These are phyloP conservation scores for Artemisia tridentata DNA, from an alignment of 129 eudicot species.

Conservation along the genomic window DNA sequence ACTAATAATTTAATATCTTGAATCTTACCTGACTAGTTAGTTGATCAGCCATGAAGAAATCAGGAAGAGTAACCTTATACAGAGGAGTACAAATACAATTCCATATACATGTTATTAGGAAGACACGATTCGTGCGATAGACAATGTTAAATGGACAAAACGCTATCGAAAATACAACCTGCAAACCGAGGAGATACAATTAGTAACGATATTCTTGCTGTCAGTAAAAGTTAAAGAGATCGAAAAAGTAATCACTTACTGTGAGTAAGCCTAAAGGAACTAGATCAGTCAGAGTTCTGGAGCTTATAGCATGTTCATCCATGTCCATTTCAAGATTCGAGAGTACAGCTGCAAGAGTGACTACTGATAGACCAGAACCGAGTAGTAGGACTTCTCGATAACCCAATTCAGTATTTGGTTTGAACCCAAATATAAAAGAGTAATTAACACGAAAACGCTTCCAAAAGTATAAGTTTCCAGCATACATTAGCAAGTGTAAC, in stretches of 20 bases:
- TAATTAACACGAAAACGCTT: slow-evolving; percentile 49
- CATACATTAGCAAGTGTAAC: slow-evolving; percentile 45
- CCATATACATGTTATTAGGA: slow-evolving; percentile 48
- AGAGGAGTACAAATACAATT: slow-evolving; percentile 68
- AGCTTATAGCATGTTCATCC: slow-evolving; percentile 35
- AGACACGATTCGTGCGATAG: slow-evolving; percentile 62
- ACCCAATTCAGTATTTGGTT: slow-evolving; percentile 56
- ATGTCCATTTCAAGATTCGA: slow-evolving; percentile 64
- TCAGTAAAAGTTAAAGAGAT: slow-evolving; percentile 2
- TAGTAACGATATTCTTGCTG: neutral
- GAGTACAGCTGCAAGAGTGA: slow-evolving; percentile 55
- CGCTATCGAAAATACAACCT: slow-evolving; percentile 53
- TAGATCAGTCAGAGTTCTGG: slow-evolving; percentile 37
- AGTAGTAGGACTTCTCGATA: slow-evolving; percentile 58
- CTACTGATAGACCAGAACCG: slow-evolving; percentile 53
- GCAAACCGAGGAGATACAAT: slow-evolving; percentile 15
- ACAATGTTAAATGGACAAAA: slow-evolving; percentile 66
- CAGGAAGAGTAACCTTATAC: slow-evolving; percentile 68
- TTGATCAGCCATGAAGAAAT: slow-evolving; percentile 74
- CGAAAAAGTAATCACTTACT: slow-evolving; percentile 36
- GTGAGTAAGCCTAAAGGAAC: slow-evolving; percentile 49
- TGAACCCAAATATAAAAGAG: slow-evolving; percentile 50
- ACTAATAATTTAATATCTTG: neutral
- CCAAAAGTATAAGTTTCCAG: slow-evolving; percentile 49
- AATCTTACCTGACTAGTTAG: slow-evolving; percentile 65